Conservation (phyloP, 2,329 filamentous ascomycete species). For the Volutella citrinella region DNA sequence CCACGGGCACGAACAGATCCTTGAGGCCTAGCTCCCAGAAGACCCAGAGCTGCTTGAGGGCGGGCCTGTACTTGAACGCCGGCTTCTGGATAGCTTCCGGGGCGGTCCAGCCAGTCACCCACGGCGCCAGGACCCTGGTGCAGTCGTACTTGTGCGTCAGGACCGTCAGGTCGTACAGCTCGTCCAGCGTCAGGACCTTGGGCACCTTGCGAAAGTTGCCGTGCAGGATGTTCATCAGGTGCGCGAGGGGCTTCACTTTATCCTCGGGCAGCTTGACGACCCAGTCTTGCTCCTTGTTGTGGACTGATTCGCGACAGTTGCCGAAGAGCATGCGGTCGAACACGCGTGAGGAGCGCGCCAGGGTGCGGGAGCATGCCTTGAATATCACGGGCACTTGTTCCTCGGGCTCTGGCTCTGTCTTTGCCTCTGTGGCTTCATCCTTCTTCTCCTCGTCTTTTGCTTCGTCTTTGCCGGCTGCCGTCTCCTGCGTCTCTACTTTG, state of each 20-base stretch:
- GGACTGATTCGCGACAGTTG: conserved; percentile 21
- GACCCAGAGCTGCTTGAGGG: conserved; percentile 27
- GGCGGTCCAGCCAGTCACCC: conserved; percentile 20
- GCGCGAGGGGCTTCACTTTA: conserved; percentile 23
- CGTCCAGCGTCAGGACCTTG: conserved; percentile 13
- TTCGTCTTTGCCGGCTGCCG: too few species aligned
- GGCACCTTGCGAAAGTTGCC: conserved; percentile 25
- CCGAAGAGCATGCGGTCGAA: conserved; percentile 29
- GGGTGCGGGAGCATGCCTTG: conserved; percentile 24
- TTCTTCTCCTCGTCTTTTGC: too few species aligned
- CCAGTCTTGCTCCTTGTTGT: conserved; percentile 18
- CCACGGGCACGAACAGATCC: too few species aligned
- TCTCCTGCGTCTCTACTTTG: too few species aligned
- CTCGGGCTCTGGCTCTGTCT: too few species aligned
- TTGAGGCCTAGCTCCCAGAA: conserved; percentile 31
- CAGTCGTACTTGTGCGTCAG: conserved; percentile 31
- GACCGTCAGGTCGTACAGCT: conserved; percentile 25
- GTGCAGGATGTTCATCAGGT: conserved; percentile 30
- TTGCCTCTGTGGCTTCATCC: too few species aligned
- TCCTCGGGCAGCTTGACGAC: conserved; percentile 29
- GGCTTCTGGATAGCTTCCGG: conserved; percentile 13
- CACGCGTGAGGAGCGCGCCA: conserved; percentile 24
- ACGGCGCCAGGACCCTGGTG: conserved; percentile 21
- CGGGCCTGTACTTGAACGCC: conserved; percentile 9
- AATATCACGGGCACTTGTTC: conserved; percentile 11